Percentiles rank a stretch among this genome's conserved stretches.
Conservation (phyloP, 2,329 filamentous ascomycete genomes). For the Pseudocercospora fijiensis region DNA sequence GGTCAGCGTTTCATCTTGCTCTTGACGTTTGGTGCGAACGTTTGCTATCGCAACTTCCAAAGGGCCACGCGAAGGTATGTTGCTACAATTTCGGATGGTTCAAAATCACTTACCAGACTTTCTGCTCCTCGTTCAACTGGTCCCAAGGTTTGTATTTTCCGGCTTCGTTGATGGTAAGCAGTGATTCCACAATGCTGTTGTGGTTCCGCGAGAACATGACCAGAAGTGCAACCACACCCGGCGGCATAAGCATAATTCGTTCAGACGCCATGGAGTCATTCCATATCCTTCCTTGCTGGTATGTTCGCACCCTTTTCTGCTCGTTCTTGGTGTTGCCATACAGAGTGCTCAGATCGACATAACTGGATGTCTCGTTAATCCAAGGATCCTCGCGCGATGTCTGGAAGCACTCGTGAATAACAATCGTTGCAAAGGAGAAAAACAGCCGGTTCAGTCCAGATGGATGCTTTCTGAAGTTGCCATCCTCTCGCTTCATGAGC, state of each 20-base stretch:
- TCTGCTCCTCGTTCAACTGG: constrained; percentile 38
- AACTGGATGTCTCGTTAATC: constrained; percentile 50
- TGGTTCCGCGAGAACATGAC: constrained; percentile 50
- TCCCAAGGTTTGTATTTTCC: constrained; percentile 47
- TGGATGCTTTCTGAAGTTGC: constrained; percentile 46
- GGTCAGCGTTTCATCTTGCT: neutral
- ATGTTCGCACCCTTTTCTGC: constrained; percentile 47
- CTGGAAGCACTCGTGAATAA: constrained; percentile 52
- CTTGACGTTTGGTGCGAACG: neutral
- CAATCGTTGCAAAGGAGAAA: constrained; percentile 51
- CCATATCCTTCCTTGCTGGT: constrained; percentile 45
- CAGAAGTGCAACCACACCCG: constrained; percentile 45
- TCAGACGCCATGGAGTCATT: constrained; percentile 48
- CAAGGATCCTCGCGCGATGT: constrained; percentile 43
- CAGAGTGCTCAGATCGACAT: constrained; percentile 50
- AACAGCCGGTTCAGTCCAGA: constrained; percentile 48
- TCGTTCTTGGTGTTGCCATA: constrained; percentile 49
- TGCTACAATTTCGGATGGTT: constrained; percentile 49
- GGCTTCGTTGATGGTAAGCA: constrained; percentile 47
- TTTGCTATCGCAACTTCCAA: neutral
- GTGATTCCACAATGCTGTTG: constrained; percentile 45
- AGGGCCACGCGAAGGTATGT: neutral
- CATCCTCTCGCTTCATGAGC: constrained; percentile 44
- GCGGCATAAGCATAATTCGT: constrained; percentile 52
- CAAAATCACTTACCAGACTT: constrained; percentile 41